phyloP scores from a whole-genome alignment of 2,329 filamentous ascomycete species.

The Colletotrichum echinochloae region DNA sequence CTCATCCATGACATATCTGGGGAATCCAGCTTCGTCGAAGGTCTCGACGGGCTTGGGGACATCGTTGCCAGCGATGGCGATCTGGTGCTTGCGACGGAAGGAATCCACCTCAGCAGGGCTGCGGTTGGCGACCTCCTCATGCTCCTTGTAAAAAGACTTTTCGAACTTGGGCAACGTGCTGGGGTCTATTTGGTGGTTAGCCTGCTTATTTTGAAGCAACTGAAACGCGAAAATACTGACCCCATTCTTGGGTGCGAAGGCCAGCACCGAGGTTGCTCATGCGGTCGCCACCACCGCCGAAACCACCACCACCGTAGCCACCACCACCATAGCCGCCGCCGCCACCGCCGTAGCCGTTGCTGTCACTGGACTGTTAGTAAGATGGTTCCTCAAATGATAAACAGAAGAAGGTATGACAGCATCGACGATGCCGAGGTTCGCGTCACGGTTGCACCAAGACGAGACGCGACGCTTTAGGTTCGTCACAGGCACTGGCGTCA shows the following conservation, averaged over 20 bases:
- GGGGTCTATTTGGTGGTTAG: conserved; percentile 69
- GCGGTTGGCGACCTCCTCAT: conserved; percentile 80
- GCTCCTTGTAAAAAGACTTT: conserved; percentile 99
- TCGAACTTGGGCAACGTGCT: conserved; percentile 91
- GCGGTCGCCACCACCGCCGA: conserved; percentile 79
- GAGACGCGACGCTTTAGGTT: conserved; percentile 3
- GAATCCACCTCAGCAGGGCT: conserved; percentile 84
- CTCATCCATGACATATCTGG: conserved; percentile 96
- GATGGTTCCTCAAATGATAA: conserved; percentile 22
- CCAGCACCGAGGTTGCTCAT: conserved; percentile 93
- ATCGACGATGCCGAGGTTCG: not conserved
- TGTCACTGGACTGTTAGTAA: conserved; percentile 60
- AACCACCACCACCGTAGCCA: conserved; percentile 57
- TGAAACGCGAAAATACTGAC: conserved; percentile 65
- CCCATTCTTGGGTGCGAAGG: conserved; percentile 90
- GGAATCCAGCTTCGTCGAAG: conserved; percentile 98
- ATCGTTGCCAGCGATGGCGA: conserved; percentile 82
- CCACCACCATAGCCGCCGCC: conserved; percentile 59
- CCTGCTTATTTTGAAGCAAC: not conserved
- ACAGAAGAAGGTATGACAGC: conserved; percentile 29
- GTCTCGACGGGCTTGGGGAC: conserved; percentile 95
- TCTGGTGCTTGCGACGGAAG: conserved; percentile 87
- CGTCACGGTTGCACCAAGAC: not conserved
- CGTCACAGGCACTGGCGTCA: not conserved
- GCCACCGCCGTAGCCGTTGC: conserved; percentile 61